Percentiles rank a stretch among this genome's conserved stretches.
Conservation (phyloP, 305 asterid genomes). For the Rubia balearica region DNA sequence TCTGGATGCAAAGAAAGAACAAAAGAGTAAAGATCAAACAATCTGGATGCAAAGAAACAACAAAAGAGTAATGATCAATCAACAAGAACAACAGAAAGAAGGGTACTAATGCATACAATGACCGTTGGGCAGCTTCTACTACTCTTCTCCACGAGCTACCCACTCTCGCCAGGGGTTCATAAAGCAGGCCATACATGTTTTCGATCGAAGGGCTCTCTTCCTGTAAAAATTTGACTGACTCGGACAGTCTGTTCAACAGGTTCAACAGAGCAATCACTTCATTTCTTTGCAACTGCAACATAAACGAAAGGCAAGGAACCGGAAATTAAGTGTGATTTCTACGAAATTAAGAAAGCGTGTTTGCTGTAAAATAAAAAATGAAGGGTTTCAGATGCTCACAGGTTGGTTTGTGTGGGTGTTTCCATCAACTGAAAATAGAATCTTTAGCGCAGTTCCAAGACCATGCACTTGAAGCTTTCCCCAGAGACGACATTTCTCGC, state of each 20-base stretch:
- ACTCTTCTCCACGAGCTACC: conserved; percentile 37
- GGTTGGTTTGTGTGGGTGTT: conserved; percentile 34
- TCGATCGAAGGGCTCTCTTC: conserved; percentile 56
- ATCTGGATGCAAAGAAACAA: conserved; percentile 12
- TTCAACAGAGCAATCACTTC: conserved; percentile 89
- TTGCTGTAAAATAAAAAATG: not conserved
- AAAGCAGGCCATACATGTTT: conserved; percentile 36
- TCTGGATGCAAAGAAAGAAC: not conserved
- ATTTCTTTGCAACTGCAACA: conserved; percentile 65
- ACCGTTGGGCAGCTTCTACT: conserved; percentile 26
- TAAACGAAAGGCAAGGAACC: conserved; percentile 6
- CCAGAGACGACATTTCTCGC: conserved; percentile 75
- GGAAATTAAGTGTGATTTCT: not conserved
- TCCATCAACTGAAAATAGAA: conserved; percentile 74
- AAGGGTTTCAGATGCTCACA: conserved; percentile 35
- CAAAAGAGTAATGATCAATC: not conserved
- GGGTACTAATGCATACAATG: conserved; percentile 32
- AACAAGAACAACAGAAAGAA: not conserved
- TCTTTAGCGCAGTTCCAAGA: conserved; percentile 59
- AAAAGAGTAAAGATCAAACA: not conserved
- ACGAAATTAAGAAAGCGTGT: not conserved
- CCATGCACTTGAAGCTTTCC: conserved; percentile 67
- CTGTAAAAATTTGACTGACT: conserved; percentile 67
- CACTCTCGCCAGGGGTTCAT: conserved; percentile 29
- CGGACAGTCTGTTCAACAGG: conserved; percentile 76